A percentile compares a stretch with the other conserved stretches of the same genome.
These are phyloP conservation scores for Teratosphaeriaceae sp. DNA, from an alignment of 2,329 filamentous ascomycete genomes.

Conservation along the genomic window DNA sequence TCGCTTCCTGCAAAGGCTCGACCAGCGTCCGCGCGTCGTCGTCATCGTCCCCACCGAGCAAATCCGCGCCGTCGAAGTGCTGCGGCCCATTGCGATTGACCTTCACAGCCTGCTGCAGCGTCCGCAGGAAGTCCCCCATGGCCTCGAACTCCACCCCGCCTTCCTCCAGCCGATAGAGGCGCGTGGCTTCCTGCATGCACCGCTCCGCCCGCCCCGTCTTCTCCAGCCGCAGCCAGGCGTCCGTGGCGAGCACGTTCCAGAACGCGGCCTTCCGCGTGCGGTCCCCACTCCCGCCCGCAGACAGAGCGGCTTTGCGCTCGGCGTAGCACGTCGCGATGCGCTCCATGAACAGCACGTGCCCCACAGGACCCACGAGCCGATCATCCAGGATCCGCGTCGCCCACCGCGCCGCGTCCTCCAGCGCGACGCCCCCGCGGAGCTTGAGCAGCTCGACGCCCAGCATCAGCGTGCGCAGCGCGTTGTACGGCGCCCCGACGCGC, in stretches of 20 bases:
- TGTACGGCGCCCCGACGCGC: constrained; percentile 71
- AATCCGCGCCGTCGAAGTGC: constrained; percentile 29
- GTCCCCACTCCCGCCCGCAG: constrained; percentile 61
- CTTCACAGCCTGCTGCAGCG: constrained; percentile 58
- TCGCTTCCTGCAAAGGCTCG: constrained; percentile 28
- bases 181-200: constrained; percentile 64
- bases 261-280: constrained; percentile 79
- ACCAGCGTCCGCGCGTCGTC: constrained; percentile 22
- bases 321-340: constrained; percentile 79
- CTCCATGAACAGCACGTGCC: constrained; percentile 78
- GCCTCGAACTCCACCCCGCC: constrained; percentile 38
- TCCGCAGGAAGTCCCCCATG: constrained; percentile 58
- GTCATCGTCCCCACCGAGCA: constrained; percentile 31
- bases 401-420: constrained; percentile 86
- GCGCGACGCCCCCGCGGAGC: constrained; percentile 67
- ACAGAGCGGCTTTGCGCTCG: constrained; percentile 59
- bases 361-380: constrained; percentile 65
- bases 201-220: constrained; percentile 73
- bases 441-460: constrained; percentile 77
- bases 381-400: constrained; percentile 72
- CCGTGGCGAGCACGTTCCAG: constrained; percentile 78
- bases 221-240: constrained; percentile 72
- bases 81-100: constrained; percentile 28
- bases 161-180: constrained; percentile 37
- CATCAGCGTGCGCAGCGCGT: constrained; percentile 69